Conservation (phyloP, 768 basidiomycete species). For the Antrodiella citrinella region DNA sequence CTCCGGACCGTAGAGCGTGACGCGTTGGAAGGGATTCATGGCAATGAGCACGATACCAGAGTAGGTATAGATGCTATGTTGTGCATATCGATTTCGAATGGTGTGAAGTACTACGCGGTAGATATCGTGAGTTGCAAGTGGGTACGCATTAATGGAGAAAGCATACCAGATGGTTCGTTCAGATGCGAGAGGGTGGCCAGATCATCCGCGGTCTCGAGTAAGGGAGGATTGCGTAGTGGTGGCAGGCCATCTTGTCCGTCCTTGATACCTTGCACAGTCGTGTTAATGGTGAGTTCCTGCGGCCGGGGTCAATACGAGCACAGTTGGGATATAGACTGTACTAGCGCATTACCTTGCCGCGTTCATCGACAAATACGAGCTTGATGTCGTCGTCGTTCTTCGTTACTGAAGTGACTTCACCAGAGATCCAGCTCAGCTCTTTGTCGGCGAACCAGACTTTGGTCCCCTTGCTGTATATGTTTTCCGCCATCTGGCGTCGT, state of each 20-base stretch:
- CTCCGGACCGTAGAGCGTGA: slow-evolving; percentile 93
- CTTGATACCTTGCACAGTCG: slow-evolving; percentile 73
- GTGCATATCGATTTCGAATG: slow-evolving; percentile 92
- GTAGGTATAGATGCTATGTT: slow-evolving; percentile 98
- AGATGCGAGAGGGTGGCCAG: slow-evolving; percentile 95
- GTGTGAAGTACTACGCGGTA: slow-evolving; percentile 81
- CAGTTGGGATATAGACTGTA: slow-evolving; percentile 5
- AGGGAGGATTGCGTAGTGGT: slow-evolving; percentile 91
- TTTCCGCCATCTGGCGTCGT: slow-evolving; percentile 64
- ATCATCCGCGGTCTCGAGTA: slow-evolving; percentile 96
- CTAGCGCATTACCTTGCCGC: slow-evolving; percentile 61
- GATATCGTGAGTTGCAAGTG: not conserved
- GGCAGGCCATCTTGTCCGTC: slow-evolving; percentile 77
- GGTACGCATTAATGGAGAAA: not conserved
- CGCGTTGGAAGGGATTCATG: slow-evolving; percentile 96
- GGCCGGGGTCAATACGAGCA: not conserved
- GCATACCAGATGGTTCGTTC: slow-evolving; percentile 91
- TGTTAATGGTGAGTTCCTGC: slow-evolving; percentile 74
- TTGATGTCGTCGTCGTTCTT: slow-evolving; percentile 72
- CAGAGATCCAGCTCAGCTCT: slow-evolving; percentile 91
- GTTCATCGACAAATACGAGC: slow-evolving; percentile 83
- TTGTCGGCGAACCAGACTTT: slow-evolving; percentile 92
- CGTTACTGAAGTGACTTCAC: slow-evolving; percentile 62
- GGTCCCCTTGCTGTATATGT: slow-evolving; percentile 86
- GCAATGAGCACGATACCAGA: slow-evolving; percentile 98